phyloP scores from a whole-genome alignment of 306 rosid species.

The Quercus robur region DNA sequence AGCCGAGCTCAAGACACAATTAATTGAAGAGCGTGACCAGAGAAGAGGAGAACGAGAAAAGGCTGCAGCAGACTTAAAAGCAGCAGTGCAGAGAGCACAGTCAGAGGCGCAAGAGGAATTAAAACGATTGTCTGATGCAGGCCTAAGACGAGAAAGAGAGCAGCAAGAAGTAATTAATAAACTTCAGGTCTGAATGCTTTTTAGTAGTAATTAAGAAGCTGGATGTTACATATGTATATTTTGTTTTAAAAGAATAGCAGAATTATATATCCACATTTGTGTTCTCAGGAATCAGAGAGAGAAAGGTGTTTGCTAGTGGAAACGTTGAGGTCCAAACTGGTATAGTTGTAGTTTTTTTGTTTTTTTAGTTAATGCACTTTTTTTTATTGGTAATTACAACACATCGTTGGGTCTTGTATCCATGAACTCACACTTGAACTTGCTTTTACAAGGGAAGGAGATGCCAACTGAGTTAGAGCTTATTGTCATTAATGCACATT shows the following conservation, averaged over 20 bases:
- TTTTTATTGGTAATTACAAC: too few relatives aligned
- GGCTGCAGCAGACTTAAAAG: conserved; percentile 77
- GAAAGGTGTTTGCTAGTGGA: conserved; percentile 66
- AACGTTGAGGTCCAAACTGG: conserved; percentile 87
- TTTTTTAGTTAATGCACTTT: not conserved
- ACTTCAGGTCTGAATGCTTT: conserved; percentile 59
- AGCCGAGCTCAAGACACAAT: conserved; percentile 65
- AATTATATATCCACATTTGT: conserved; percentile 17
- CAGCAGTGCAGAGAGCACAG: conserved; percentile 78
- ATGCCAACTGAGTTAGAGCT: too few relatives aligned
- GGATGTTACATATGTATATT: not conserved
- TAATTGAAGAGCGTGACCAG: conserved; percentile 75
- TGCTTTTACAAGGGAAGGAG: too few relatives aligned
- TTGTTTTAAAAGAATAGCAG: conserved; percentile 11
- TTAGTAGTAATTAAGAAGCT: not conserved
- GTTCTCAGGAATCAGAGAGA: conserved; percentile 73
- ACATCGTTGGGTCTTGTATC: too few relatives aligned
- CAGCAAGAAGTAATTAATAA: conserved; percentile 75
- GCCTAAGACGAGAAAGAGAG: conserved; percentile 68
- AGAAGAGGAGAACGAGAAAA: conserved; percentile 86
- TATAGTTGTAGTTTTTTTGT: conserved; percentile 29
- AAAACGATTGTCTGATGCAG: conserved; percentile 58
- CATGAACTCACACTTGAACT: too few relatives aligned
- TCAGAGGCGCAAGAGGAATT: conserved; percentile 82
- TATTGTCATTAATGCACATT: not conserved